Base-by-base conservation (phyloP, 2,329 filamentous ascomycete species). In the Aspergillus sp. region DNA sequence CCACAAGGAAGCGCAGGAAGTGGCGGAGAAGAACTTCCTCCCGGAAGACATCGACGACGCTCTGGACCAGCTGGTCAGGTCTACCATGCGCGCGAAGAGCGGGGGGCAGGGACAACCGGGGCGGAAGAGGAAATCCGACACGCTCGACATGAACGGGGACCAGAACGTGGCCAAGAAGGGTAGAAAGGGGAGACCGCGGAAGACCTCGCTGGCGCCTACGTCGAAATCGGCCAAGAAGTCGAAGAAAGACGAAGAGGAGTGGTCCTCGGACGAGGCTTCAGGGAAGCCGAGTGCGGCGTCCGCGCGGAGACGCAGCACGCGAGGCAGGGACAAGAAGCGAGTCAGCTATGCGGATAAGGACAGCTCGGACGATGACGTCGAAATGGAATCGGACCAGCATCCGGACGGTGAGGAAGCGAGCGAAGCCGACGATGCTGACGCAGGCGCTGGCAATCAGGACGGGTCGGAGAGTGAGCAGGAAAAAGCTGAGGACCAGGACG, bases 1-100 rank as follows among this genome's bases (percentile, higher is more conserved):
- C 40, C 86, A 93, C 49, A 75, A 80, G 17, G 74, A 78, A 30
- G 88, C 88, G 1, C 82, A 91, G 51, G 76, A 84, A 48, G 86
- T 94, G 51, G 86, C 88, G 0, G 80, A 86, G 56, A 93, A 82
- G 66, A 80, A 82, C 37, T 94, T 82, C 54, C 71, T 94, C 8
- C 80, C 85, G 1, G 80, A 86, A 10, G 81, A 80, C 15, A 60
- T 84, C 12, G 81, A 85, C 25, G 81, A 88, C 37, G 71, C 74
- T 33, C 67, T 96, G 16, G 88, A 95, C 44, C 75, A 78, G 13
- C 58, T 86, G 28, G 84, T 95, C 37, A 78, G 79, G 48, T 78
- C 58, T 25, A 66, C 64, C 11, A 64, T 93, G 57, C 86, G 80
- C 67, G 67, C 65, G 17, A 75, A 68, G 60, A 51, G 45, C 22